Base-by-base conservation (phyloP, 495 filamentous ascomycete genomes). In the Lophiostoma macrostomum region DNA sequence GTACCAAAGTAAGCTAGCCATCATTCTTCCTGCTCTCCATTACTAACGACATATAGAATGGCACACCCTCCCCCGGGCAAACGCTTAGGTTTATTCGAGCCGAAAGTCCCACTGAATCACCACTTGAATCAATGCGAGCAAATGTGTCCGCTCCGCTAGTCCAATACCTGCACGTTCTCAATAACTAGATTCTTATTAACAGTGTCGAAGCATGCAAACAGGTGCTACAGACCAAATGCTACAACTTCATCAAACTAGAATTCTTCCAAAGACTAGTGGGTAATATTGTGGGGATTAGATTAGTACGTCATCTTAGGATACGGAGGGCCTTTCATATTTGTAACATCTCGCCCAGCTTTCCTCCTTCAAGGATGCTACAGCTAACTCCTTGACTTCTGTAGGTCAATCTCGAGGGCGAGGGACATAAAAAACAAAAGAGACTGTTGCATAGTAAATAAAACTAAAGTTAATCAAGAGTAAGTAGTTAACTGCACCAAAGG, bases 101-200 rank as follows among this genome's bases (percentile, higher is more conserved):
- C 8, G 76, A 83, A 16, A 18, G 34, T 0, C 78, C 79, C 0
- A 86, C 87, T 4, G 67, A 67, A 2, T 77, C 81, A 0, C 74
- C 76, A 39, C 66, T 75, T 10, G 64, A 81, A 35, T 94, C 86
- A 87, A 74, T 82, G 47, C 76, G 83, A 37, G 78, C 73, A 1
- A 72, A 91, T 29, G 86, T 87, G 14, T 88, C 95, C 56, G 78
- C 90, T 29, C 91, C 91, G 5, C 66, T 96, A 14, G 88, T 96
- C 42, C 78, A 82, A 14, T 91, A 91, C 64, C 71, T 79, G 13
- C 77, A 77, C 13, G 44, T 82, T 7, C 79, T 83, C 45, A 90
- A 91, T 60, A 45, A 95, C 64, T 76, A 87, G 35, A 55, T 95
- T 3, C 56, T 90, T 2, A 57, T 84, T 16, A 83, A 80, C 0